Conservation (phyloP, 495 filamentous ascomycete species). For the Astrothelium subdiscretum region DNA sequence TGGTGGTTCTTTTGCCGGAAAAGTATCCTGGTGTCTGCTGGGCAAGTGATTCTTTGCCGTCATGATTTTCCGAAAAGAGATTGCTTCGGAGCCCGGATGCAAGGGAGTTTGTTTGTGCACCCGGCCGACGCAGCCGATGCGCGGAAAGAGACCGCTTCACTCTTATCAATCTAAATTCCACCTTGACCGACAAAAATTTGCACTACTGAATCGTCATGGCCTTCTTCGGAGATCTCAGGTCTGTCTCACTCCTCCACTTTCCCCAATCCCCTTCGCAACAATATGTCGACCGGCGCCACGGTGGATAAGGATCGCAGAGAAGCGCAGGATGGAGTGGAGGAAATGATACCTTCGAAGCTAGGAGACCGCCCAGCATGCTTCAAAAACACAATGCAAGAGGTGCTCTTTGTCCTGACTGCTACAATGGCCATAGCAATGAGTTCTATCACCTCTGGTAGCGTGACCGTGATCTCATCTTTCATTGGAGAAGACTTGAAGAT, state of each 20-base stretch:
- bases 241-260: background rate
- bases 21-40: too few relatives aligned
- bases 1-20: too few relatives aligned
- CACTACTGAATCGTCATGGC: background rate
- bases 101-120: too few relatives aligned
- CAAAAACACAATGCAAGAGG: conserved; percentile 50
- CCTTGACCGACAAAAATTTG: background rate
- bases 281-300: background rate
- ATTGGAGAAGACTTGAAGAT: conserved; percentile 52
- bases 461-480: conserved; percentile 50
- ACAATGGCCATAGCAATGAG: conserved; percentile 58
- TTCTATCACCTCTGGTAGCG: conserved; percentile 47
- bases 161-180: too few relatives aligned
- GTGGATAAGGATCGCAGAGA: background rate
- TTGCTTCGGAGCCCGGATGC: too few relatives aligned
- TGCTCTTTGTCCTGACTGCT: conserved; percentile 53
- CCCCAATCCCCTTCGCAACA: background rate
- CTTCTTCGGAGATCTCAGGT: background rate
- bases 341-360: background rate
- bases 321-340: background rate
- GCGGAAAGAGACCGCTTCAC: background rate
- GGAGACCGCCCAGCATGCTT: conserved; percentile 45
- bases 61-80: too few relatives aligned
- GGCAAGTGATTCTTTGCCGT: too few relatives aligned
- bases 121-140: too few relatives aligned